These are phyloP conservation scores for Candida sanyiensis DNA, from an alignment of 805 yeast genomes.

Conservation along the genomic window DNA sequence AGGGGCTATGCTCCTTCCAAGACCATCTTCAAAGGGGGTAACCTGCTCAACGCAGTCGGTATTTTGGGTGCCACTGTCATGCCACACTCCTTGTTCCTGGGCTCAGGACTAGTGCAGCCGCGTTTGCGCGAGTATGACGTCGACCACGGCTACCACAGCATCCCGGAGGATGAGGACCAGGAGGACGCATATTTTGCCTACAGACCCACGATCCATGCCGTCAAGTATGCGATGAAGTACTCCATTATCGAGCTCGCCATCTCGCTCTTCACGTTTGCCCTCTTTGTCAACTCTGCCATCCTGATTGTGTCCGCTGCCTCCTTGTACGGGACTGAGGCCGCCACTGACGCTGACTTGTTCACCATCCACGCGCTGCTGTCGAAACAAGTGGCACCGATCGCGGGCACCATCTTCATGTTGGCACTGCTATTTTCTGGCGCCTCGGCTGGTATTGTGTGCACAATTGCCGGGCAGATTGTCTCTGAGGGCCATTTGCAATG, in stretches of 20 bases:
- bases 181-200: constrained; percentile 43
- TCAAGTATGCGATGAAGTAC: constrained; percentile 62
- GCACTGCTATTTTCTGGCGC: constrained; percentile 84
- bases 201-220: constrained; percentile 68
- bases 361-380: constrained; percentile 65
- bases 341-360: constrained; percentile 74
- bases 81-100: constrained; percentile 86
- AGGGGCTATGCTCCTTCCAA: constrained; percentile 68
- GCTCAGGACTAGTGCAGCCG: constrained; percentile 83
- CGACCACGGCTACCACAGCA: constrained; percentile 43
- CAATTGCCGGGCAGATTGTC: constrained; percentile 90
- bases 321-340: constrained; percentile 62
- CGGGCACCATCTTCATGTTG: constrained; percentile 79
- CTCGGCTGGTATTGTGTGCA: constrained; percentile 88
- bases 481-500: constrained; percentile 86
- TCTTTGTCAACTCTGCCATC: constrained; percentile 82
- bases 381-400: constrained; percentile 58
- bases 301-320: constrained; percentile 79
- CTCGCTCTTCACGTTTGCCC: constrained; percentile 72
- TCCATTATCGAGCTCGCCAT: constrained; percentile 66
- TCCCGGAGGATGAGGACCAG: constrained; percentile 22
- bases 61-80: constrained; percentile 90
- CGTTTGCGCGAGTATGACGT: constrained; percentile 71
- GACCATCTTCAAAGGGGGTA: constrained; percentile 48
- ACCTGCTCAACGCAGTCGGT: constrained; percentile 70